A percentile compares a stretch with the other conserved stretches of the same genome.
These are phyloP conservation scores for Cystobasidium slooffiae DNA, from an alignment of 1,284 basidiomycete genomes.

Conservation along the genomic window DNA sequence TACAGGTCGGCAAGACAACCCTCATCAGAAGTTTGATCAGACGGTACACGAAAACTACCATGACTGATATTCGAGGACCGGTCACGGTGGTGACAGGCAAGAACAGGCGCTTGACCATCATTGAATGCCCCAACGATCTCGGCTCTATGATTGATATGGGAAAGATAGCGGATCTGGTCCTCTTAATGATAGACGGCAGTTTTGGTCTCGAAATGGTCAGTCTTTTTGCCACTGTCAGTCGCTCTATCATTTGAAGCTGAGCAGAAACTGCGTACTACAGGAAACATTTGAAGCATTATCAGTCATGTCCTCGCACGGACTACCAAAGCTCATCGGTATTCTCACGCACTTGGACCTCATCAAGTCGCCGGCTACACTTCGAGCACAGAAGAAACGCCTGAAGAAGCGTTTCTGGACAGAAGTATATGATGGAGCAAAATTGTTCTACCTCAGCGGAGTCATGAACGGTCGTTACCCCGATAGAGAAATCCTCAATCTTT, in stretches of 20 bases:
- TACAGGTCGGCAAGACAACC: constrained; percentile 84
- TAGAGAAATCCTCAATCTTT: constrained; percentile 91
- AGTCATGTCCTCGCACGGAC: constrained; percentile 93
- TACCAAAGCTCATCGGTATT: constrained; percentile 97
- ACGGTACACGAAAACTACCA: constrained; percentile 90
- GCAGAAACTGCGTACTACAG: constrained; percentile 59
- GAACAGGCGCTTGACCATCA: constrained; percentile 86
- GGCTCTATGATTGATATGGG: constrained; percentile 98
- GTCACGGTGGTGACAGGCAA: constrained; percentile 91
- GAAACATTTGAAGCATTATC: constrained; percentile 99
- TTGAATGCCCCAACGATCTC: constrained; percentile 97
- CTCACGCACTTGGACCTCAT: constrained; percentile 96
- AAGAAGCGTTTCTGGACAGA: constrained; percentile 99
- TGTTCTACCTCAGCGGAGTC: constrained; percentile 97
- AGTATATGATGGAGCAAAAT: constrained; percentile 96
- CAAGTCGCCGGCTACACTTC: constrained; percentile 85
- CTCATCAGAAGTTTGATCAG: constrained; percentile 89
- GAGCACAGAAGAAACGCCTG: constrained; percentile 88
- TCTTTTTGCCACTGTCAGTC: constrained; percentile 1
- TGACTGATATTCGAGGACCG: constrained; percentile 88
- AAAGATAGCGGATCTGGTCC: constrained; percentile 92
- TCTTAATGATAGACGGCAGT: constrained; percentile 96
- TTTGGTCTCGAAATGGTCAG: constrained; percentile 98
- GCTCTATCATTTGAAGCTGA: neutral
- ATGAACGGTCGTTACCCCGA: constrained; percentile 98